A percentile compares a stretch with the other conserved stretches of the same genome.
Evolutionary conservation across 2,329 filamentous ascomycete genomes (phyloP).

Genomic region (Colletotrichum nymphaeae): DNA sequence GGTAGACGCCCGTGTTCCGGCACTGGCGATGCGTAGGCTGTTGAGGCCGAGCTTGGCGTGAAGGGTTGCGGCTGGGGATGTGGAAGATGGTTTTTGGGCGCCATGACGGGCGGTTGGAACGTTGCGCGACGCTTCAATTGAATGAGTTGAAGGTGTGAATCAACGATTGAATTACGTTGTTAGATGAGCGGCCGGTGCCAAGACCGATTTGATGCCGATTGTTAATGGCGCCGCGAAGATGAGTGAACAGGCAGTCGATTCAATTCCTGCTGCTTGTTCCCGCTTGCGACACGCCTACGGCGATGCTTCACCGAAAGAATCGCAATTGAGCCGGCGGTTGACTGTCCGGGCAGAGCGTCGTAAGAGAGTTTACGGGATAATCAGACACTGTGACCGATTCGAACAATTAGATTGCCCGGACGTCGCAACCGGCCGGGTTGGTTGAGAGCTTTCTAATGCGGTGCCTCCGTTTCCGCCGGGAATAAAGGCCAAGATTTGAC

Average conservation of each 20-base stretch:
- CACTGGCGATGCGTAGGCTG: slow-evolving; percentile 27
- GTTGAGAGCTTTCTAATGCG: neutral
- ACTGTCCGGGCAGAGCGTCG: neutral
- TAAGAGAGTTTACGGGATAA: neutral
- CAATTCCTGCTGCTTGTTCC: too few relatives aligned
- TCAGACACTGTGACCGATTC: neutral
- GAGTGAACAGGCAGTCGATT: too few relatives aligned
- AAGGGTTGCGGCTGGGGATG: slow-evolving; percentile 11
- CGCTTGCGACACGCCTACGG: neutral
- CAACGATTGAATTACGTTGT: neutral
- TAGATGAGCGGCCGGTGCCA: neutral
- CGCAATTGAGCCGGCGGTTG: neutral
- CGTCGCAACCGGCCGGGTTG: neutral
- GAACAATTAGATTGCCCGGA: neutral
- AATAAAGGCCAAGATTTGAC: slow-evolving; percentile 11
- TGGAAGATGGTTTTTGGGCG: neutral
- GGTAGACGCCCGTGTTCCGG: slow-evolving; percentile 22
- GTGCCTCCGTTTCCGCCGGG: slow-evolving; percentile 12
- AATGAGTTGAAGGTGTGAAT: too few relatives aligned
- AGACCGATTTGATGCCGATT: neutral
- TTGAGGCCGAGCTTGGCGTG: slow-evolving; percentile 24
- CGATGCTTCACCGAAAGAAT: neutral
- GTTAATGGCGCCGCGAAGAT: neutral
- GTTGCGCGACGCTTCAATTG: neutral
- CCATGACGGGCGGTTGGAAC: slow-evolving; percentile 3